Percentiles rank a stretch among this genome's conserved stretches.
These are phyloP conservation scores for Macrolepiota albuminosa DNA, from an alignment of 768 basidiomycete species.

Conservation along the genomic window DNA sequence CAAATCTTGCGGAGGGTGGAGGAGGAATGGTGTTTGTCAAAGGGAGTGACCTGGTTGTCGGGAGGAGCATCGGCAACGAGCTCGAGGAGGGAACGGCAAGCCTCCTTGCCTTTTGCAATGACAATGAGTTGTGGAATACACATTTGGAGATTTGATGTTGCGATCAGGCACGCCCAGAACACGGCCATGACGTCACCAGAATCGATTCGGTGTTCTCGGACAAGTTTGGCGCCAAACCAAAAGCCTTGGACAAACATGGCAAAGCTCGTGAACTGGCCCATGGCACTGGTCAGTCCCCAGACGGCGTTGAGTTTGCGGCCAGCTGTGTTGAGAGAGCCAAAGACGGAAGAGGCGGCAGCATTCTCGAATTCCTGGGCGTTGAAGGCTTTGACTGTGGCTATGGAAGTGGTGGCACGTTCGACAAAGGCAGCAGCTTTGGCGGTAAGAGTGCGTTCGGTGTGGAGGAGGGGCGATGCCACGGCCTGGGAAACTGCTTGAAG, in stretches of 20 bases:
- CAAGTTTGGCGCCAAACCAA: constrained; percentile 90
- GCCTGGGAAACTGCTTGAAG: constrained; percentile 73
- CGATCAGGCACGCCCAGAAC: constrained; percentile 96
- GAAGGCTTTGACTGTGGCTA: constrained; percentile 91
- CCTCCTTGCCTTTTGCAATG: constrained; percentile 78
- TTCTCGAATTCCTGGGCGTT: constrained; percentile 60
- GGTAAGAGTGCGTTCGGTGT: constrained; percentile 59
- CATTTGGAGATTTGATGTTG: constrained; percentile 82
- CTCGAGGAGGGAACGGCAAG: constrained; percentile 63
- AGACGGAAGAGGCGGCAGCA: constrained; percentile 39
- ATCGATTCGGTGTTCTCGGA: constrained; percentile 64
- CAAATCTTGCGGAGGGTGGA: constrained; percentile 54
- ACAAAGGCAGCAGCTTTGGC: constrained; percentile 74
- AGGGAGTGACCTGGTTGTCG: constrained; percentile 2
- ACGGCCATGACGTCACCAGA: constrained; percentile 90
- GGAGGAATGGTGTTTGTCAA: constrained; percentile 31
- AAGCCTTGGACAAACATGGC: constrained; percentile 96
- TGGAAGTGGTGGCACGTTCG: constrained; percentile 70
- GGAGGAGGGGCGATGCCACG: constrained; percentile 62
- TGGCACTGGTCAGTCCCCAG: constrained; percentile 69
- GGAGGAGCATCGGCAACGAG: constrained; percentile 47
- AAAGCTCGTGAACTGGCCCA: constrained; percentile 80
- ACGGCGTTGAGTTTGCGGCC: constrained; percentile 55
- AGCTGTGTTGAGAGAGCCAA: constrained; percentile 38
- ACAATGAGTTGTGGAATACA: constrained; percentile 77